phyloP scores from a whole-genome alignment of 257 asterid species.

The Fraxinus pennsylvanica region DNA sequence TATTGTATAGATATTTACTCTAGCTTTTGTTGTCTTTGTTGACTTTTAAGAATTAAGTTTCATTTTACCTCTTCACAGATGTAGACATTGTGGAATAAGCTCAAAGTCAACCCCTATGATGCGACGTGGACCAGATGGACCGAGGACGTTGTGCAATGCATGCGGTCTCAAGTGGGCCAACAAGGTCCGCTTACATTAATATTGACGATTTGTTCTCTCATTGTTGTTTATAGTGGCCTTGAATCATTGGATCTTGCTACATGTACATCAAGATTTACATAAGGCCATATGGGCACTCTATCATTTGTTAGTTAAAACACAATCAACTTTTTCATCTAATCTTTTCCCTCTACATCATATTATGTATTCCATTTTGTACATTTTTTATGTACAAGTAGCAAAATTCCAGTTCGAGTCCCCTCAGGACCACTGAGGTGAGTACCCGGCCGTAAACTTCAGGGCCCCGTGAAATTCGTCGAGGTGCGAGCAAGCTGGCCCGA shows the following conservation, averaged over 20 bases:
- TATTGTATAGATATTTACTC: neutral
- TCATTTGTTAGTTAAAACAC: too few species aligned
- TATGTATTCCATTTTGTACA: too few species aligned
- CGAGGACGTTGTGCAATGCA: constrained; percentile 89
- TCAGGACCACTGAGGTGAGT: too few species aligned
- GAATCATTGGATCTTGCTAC: neutral
- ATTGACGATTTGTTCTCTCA: neutral
- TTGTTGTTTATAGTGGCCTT: constrained; percentile 8
- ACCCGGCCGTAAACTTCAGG: too few species aligned
- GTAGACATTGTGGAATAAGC: constrained; percentile 85
- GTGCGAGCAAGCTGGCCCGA: too few species aligned
- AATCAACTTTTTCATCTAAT: too few species aligned
- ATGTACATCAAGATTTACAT: too few species aligned
- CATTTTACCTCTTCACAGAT: constrained; percentile 44
- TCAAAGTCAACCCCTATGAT: constrained; percentile 97
- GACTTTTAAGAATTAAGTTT: constrained; percentile 23
- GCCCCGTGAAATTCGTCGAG: too few species aligned
- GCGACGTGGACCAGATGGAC: constrained; percentile 98
- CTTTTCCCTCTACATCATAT: too few species aligned
- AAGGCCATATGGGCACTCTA: too few species aligned
- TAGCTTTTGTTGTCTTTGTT: constrained; percentile 4
- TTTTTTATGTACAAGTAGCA: too few species aligned
- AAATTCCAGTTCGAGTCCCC: too few species aligned
- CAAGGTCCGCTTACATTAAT: constrained; percentile 55
- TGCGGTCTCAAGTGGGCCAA: constrained; percentile 95